Conservation (phyloP, 108 stramenopile genomes). For the Discostella pseudostelligera region DNA sequence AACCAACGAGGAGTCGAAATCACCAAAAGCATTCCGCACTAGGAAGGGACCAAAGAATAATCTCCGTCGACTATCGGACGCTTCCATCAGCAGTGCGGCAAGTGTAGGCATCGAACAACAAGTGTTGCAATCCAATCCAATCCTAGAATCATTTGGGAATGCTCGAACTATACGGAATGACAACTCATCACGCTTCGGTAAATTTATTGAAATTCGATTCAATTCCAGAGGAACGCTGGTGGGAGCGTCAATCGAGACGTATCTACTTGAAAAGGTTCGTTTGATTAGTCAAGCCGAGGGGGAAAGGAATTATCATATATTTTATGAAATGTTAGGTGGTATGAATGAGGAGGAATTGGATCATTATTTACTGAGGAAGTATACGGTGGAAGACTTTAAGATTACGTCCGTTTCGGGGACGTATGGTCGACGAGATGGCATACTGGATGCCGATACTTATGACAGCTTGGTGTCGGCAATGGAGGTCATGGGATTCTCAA, state of each 20-base stretch:
- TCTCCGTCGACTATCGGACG: background rate
- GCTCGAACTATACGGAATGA: constrained; percentile 89
- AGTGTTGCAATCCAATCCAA: constrained; percentile 93
- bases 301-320: constrained; percentile 93
- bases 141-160: constrained; percentile 96
- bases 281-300: constrained; percentile 77
- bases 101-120: constrained; percentile 74
- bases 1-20: background rate
- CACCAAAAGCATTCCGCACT: background rate
- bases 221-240: constrained; percentile 62
- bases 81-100: background rate
- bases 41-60: constrained; percentile 9
- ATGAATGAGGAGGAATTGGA: constrained; percentile 51
- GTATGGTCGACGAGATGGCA: constrained; percentile 57
- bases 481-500: constrained; percentile 53
- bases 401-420: constrained; percentile 57
- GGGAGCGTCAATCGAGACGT: constrained; percentile 87
- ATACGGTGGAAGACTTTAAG: constrained; percentile 44
- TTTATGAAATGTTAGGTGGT: constrained; percentile 79
- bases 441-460: constrained; percentile 49
- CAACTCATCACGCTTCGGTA: constrained; percentile 88
- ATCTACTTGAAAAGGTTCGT: constrained; percentile 93
- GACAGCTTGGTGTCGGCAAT: constrained; percentile 48
- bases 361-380: constrained; percentile 51
- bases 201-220: constrained; percentile 93